phyloP scores from a whole-genome alignment of 192 early-diverging fungal genomes.

The Entomortierella chlamydospora region DNA sequence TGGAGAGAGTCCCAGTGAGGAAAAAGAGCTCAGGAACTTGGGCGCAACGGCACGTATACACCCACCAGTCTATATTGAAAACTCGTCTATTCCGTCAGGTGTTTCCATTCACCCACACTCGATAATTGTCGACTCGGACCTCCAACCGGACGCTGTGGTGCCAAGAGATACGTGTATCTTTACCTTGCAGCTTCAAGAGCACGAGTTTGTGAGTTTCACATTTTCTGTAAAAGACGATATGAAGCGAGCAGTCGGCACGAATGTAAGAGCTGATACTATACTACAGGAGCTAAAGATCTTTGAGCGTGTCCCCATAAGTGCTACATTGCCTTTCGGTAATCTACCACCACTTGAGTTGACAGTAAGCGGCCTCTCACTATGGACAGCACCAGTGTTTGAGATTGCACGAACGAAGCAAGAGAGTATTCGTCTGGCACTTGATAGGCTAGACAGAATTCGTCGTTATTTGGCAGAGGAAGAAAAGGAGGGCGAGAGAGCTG shows the following conservation, averaged over 20 bases:
- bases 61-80: slow-evolving; percentile 18
- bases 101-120: slow-evolving; percentile 14
- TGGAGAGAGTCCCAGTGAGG: neutral
- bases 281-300: slow-evolving; percentile 16
- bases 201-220: slow-evolving; percentile 54
- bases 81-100: neutral
- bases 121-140: slow-evolving; percentile 28
- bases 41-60: neutral
- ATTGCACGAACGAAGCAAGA: slow-evolving; percentile 15
- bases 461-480: neutral
- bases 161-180: slow-evolving; percentile 53
- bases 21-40: neutral
- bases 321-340: neutral
- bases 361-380: slow-evolving; percentile 24
- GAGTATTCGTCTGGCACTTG: slow-evolving; percentile 19
- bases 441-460: slow-evolving; percentile 29
- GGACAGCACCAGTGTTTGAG: slow-evolving; percentile 35
- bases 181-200: slow-evolving; percentile 24
- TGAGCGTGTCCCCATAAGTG: slow-evolving; percentile 12
- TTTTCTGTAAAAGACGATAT: slow-evolving; percentile 55
- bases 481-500: too few species aligned
- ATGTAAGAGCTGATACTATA: too few species aligned
- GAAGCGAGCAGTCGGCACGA: slow-evolving; percentile 6
- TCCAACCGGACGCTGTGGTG: slow-evolving; percentile 5
- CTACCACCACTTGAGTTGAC: neutral